Conservation (phyloP, 108 stramenopile genomes). For the Cyclotella cryptica region DNA sequence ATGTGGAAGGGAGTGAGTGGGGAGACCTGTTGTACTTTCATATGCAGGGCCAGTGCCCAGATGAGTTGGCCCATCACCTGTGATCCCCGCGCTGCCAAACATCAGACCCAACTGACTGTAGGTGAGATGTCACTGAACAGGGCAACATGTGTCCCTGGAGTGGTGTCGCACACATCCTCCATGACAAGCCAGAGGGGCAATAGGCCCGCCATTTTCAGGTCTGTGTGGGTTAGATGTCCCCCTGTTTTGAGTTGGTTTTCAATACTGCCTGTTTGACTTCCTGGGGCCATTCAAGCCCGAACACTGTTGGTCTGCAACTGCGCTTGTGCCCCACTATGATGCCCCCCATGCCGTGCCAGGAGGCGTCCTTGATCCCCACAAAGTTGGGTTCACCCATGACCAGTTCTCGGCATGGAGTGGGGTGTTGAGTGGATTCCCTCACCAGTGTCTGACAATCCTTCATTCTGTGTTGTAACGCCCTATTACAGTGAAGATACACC, state of each 20-base stretch:
- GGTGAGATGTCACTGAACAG: too few species aligned
- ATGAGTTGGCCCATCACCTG: slow-evolving; percentile 6
- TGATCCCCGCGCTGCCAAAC: slow-evolving; percentile 14
- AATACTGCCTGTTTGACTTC: slow-evolving; percentile 16
- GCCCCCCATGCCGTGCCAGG: slow-evolving; percentile 36
- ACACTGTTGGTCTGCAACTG: slow-evolving; percentile 18
- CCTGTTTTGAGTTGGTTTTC: background rate
- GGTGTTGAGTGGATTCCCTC: background rate
- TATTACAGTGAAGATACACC: background rate
- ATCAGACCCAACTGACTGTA: slow-evolving; percentile 23
- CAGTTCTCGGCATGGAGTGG: background rate
- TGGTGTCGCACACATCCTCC: slow-evolving; percentile 21
- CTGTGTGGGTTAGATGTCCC: slow-evolving; percentile 44
- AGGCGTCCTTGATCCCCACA: slow-evolving; percentile 40
- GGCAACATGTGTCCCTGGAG: too few species aligned
- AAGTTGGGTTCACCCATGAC: too few species aligned
- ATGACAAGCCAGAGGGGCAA: too few species aligned
- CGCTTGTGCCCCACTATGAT: background rate
- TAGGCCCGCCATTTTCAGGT: too few species aligned
- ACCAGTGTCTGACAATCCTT: background rate
- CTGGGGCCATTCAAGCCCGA: slow-evolving; percentile 37
- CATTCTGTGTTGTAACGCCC: background rate
- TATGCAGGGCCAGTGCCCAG: slow-evolving; percentile 10
- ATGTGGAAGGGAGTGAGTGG: slow-evolving; percentile 33
- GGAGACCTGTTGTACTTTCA: background rate